Percentiles rank a stretch among this genome's conserved stretches.
phyloP scores from a whole-genome alignment of 176 grass and related monocot genomes.

The Oryza meridionalis region DNA sequence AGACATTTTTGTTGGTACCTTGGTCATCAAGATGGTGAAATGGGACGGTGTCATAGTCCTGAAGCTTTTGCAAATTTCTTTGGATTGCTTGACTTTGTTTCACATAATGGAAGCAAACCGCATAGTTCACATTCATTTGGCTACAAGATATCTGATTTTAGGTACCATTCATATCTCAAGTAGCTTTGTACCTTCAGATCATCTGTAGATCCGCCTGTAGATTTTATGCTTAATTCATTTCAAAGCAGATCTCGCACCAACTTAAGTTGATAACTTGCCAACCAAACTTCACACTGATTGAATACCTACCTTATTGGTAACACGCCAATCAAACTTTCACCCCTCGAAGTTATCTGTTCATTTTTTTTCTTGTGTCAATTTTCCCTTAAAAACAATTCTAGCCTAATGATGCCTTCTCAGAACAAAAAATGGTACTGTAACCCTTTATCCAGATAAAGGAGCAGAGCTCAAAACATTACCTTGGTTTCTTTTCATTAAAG shows the following conservation, averaged over 20 bases:
- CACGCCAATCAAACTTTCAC: background rate
- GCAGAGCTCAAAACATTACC: background rate
- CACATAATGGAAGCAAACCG: conserved; percentile 56
- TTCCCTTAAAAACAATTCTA: background rate
- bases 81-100: conserved; percentile 90
- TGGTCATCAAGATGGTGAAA: conserved; percentile 71
- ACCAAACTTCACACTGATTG: conserved; percentile 1
- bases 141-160: conserved; percentile 78
- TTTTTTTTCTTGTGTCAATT: conserved; percentile 12
- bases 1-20: conserved; percentile 83
- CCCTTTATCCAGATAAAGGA: conserved; percentile 19
- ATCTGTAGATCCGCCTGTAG: background rate
- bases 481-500: conserved; percentile 2
- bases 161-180: conserved; percentile 45
- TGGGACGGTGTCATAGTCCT: conserved; percentile 71
- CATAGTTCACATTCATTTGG: conserved; percentile 67
- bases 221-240: conserved; percentile 29
- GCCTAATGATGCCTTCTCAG: background rate
- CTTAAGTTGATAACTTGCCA: conserved; percentile 5
- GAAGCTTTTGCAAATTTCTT: conserved; percentile 81
- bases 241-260: background rate
- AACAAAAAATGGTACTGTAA: background rate
- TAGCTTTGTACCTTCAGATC: conserved; percentile 29
- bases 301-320: background rate
- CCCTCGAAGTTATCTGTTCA: background rate